These are phyloP conservation scores for Craterostigma plantagineum DNA, from an alignment of 257 asterid genomes.

Conservation along the genomic window DNA sequence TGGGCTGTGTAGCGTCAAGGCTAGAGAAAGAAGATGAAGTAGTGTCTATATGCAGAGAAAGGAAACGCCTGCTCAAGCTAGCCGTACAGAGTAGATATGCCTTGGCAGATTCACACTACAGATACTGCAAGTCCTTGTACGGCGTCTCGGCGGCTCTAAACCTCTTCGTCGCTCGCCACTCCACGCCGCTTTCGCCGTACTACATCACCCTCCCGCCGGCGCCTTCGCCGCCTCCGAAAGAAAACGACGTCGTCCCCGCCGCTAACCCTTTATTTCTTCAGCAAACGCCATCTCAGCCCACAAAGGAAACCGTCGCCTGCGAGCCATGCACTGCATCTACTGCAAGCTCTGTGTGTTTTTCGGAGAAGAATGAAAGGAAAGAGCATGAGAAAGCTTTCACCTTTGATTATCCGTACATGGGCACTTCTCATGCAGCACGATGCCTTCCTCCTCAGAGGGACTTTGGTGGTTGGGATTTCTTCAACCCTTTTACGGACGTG, in stretches of 20 bases:
- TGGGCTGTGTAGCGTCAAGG: background rate
- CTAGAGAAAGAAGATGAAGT: background rate
- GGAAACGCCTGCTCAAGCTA: background rate
- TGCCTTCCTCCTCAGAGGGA: conserved; percentile 54
- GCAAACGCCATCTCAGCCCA: conserved; percentile 44
- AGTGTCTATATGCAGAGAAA: background rate
- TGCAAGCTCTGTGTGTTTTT: conserved; percentile 25
- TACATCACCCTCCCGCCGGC: background rate
- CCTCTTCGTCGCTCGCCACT: background rate
- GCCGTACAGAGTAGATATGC: background rate
- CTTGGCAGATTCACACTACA: background rate
- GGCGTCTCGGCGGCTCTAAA: background rate
- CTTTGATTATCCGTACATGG: conserved; percentile 59
- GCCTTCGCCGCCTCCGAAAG: conserved; percentile 18
- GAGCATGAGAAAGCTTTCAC: conserved; percentile 14
- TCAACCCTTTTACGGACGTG: conserved; percentile 50
- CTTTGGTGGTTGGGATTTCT: conserved; percentile 82
- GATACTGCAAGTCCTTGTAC: background rate
- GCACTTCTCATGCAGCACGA: conserved; percentile 23
- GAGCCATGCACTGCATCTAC: conserved; percentile 21
- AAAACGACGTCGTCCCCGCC: conserved; percentile 20
- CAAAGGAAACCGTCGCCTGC: conserved; percentile 30
- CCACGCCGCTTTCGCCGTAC: background rate
- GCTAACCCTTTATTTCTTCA: conserved; percentile 81
- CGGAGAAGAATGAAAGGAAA: conserved; percentile 18